phyloP scores from a whole-genome alignment of 2,329 filamentous ascomycete genomes.

The Paraconiothyrium brasiliense region DNA sequence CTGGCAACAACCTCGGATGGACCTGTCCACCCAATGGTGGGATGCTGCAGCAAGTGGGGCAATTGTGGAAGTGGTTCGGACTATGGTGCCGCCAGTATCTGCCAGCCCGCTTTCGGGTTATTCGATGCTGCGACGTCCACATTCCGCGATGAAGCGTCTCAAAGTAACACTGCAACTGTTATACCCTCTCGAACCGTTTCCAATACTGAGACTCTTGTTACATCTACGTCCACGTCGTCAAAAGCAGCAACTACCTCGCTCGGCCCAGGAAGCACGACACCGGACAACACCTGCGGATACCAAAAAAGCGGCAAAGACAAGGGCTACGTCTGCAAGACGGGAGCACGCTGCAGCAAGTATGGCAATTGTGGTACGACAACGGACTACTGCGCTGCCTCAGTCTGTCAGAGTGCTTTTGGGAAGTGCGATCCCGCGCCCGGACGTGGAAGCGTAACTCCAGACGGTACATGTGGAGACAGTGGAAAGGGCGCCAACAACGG shows the following conservation, averaged over 20 bases:
- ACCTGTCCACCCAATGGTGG: constrained; percentile 20
- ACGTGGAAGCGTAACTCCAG: constrained; percentile 13
- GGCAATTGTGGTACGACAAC: constrained; percentile 17
- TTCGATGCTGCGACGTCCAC: neutral
- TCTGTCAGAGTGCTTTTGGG: constrained; percentile 17
- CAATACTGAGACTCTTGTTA: neutral
- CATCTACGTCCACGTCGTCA: neutral
- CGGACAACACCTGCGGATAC: constrained; percentile 6
- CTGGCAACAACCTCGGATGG: constrained; percentile 20
- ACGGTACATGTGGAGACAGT: constrained; percentile 18
- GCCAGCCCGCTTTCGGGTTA: constrained; percentile 10
- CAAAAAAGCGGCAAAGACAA: constrained; percentile 1
- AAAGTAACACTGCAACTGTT: neutral
- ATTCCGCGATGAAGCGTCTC: constrained; percentile 1
- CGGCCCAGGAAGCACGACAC: constrained; percentile 4
- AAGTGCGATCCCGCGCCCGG: constrained; percentile 7
- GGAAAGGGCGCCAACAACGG: constrained; percentile 28
- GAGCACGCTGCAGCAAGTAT: constrained; percentile 17
- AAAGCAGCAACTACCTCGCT: constrained; percentile 2
- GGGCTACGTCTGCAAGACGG: constrained; percentile 10
- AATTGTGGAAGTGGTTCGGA: constrained; percentile 11
- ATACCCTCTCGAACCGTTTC: too few relatives aligned
- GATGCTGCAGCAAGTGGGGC: constrained; percentile 14
- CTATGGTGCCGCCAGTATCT: constrained; percentile 2
- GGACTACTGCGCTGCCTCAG: constrained; percentile 16